phyloP scores from a whole-genome alignment of 1,284 basidiomycete genomes.

The Marasmius sp. region DNA sequence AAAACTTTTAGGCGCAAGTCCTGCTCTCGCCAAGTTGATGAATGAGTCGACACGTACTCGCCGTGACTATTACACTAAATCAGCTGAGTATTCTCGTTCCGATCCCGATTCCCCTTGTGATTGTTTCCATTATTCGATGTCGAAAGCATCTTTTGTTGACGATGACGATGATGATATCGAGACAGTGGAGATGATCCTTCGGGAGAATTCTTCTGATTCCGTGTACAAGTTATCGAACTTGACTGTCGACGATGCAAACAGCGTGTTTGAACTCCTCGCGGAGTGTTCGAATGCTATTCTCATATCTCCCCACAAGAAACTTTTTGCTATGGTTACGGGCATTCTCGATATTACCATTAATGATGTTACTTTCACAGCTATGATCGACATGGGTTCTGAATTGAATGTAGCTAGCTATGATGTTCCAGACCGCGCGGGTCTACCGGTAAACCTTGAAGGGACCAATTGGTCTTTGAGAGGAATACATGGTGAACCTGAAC shows the following conservation, averaged over 20 bases:
- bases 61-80: background rate
- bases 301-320: background rate
- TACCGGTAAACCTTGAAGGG: slow-evolving; percentile 25
- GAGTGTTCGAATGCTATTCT: background rate
- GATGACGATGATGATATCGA: too few relatives aligned
- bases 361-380: slow-evolving; percentile 2
- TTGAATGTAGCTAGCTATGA: slow-evolving; percentile 18
- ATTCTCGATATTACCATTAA: background rate
- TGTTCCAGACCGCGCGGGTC: slow-evolving; percentile 4
- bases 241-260: background rate
- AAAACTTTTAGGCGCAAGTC: background rate
- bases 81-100: background rate
- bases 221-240: background rate
- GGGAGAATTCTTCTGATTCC: too few relatives aligned
- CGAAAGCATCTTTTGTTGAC: too few relatives aligned
- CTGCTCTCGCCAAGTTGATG: background rate
- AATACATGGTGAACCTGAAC: slow-evolving; percentile 22
- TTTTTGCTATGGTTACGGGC: slow-evolving; percentile 13
- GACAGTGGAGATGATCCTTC: background rate
- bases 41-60: background rate
- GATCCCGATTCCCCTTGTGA: background rate
- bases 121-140: background rate
- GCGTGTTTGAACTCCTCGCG: background rate
- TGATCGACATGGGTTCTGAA: slow-evolving; percentile 25
- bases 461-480: slow-evolving; percentile 28